Evolutionary conservation across 768 basidiomycete species (phyloP).

Genomic region (Rhizopogon sp.): DNA sequence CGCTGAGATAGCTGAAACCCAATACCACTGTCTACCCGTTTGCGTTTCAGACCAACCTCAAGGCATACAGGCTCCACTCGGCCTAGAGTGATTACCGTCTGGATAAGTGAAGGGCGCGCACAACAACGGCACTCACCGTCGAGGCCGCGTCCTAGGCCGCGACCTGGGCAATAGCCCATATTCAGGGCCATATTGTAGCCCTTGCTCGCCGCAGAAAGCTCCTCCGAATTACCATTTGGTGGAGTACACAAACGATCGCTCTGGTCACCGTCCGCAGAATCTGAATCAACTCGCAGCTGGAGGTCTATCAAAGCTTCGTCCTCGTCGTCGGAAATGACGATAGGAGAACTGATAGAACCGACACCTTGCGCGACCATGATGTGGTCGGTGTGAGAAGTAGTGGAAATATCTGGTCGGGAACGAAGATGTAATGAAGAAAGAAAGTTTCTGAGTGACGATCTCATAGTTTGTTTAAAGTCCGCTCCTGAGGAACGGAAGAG

Average conservation of each 20-base stretch:
- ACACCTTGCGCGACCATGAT: constrained; percentile 8
- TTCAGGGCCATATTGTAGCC: constrained; percentile 9
- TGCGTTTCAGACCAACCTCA: constrained; percentile 5
- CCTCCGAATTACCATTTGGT: constrained; percentile 1
- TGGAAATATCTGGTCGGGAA: neutral
- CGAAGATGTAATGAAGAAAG: neutral
- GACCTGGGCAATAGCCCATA: constrained; percentile 11
- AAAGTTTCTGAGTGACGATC: constrained; percentile 2
- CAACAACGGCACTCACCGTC: constrained; percentile 7
- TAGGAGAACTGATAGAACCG: constrained; percentile 24
- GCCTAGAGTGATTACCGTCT: constrained; percentile 1
- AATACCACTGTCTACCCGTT: constrained; percentile 9
- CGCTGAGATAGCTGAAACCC: constrained; percentile 6
- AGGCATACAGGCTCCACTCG: constrained; percentile 11
- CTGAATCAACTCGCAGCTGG: neutral
- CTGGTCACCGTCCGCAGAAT: constrained; percentile 1
- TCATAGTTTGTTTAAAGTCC: constrained; percentile 10
- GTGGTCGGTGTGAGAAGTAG: constrained; percentile 1
- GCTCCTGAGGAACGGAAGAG: neutral
- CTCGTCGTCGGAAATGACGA: constrained; percentile 25
- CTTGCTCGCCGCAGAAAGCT: neutral
- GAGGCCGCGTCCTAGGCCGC: constrained; percentile 8
- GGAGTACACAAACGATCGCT: neutral
- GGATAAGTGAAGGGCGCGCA: constrained; percentile 4
- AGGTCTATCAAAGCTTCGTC: constrained; percentile 12